These are phyloP conservation scores for Oemleria cerasiformis DNA, from an alignment of 306 rosid species.

Conservation along the genomic window DNA sequence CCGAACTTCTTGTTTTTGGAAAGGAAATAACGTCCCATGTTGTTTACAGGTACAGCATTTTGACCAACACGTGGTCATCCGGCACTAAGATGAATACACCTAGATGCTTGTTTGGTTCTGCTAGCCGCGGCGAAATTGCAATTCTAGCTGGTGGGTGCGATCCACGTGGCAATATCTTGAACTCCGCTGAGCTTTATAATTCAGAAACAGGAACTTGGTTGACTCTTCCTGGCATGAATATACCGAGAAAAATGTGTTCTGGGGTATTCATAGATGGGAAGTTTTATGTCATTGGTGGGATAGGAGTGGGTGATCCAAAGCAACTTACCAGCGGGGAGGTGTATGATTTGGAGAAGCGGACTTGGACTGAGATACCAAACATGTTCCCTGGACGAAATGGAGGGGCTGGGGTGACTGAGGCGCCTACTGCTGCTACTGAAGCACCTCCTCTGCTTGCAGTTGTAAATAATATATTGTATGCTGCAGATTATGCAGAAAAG, in stretches of 20 bases:
- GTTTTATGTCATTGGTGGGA: slow-evolving; percentile 70
- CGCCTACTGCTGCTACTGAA: slow-evolving; percentile 28
- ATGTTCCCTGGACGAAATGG: slow-evolving; percentile 52
- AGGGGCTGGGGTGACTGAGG: slow-evolving; percentile 29
- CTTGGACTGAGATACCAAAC: slow-evolving; percentile 62
- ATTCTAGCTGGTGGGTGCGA: slow-evolving; percentile 78
- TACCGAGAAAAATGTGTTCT: slow-evolving; percentile 62
- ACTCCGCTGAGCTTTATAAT: slow-evolving; percentile 71
- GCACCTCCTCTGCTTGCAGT: slow-evolving; percentile 91
- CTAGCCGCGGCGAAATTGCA: slow-evolving; percentile 61
- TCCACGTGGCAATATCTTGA: slow-evolving; percentile 43
- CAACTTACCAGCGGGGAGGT: slow-evolving; percentile 63
- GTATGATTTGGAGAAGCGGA: slow-evolving; percentile 44
- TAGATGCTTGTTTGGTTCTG: slow-evolving; percentile 73
- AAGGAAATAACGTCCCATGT: slow-evolving; percentile 43
- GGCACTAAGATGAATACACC: slow-evolving; percentile 56
- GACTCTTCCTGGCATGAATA: slow-evolving; percentile 62
- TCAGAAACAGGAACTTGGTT: slow-evolving; percentile 59
- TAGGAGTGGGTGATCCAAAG: slow-evolving; percentile 32
- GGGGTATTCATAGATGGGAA: slow-evolving; percentile 61
- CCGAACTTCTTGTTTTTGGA: slow-evolving; percentile 79
- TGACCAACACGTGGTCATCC: slow-evolving; percentile 59
- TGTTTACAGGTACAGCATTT: slow-evolving; percentile 56
- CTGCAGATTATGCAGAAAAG: slow-evolving; percentile 52
- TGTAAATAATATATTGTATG: slow-evolving; percentile 62